These are phyloP conservation scores for Xanthoparmelia taractica DNA, from an alignment of 495 filamentous ascomycete genomes.

Conservation along the genomic window DNA sequence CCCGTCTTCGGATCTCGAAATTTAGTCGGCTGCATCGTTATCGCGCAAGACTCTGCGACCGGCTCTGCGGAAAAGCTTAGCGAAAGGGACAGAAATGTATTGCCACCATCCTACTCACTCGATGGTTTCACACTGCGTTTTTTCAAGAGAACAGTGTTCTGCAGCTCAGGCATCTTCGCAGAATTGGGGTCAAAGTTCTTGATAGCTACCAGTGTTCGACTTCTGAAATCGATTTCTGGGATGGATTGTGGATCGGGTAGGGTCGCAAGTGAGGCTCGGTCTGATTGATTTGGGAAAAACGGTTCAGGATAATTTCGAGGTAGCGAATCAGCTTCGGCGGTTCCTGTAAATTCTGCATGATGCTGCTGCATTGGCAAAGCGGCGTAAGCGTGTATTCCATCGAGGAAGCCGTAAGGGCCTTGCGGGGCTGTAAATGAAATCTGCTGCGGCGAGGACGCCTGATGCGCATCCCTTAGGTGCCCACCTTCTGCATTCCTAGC, in stretches of 20 bases:
- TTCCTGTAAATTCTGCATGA: slow-evolving; percentile 16
- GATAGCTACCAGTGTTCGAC: slow-evolving; percentile 45
- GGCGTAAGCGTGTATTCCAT: slow-evolving; percentile 33
- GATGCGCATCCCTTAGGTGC: background rate
- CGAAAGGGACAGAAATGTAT: slow-evolving; percentile 1
- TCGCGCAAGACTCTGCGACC: slow-evolving; percentile 57
- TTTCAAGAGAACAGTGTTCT: slow-evolving; percentile 46
- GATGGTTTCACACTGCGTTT: slow-evolving; percentile 48
- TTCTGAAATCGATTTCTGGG: slow-evolving; percentile 43
- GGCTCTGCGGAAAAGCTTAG: slow-evolving; percentile 36
- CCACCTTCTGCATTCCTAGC: background rate
- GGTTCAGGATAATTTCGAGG: slow-evolving; percentile 1
- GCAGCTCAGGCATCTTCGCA: slow-evolving; percentile 24
- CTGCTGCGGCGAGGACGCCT: slow-evolving; percentile 9
- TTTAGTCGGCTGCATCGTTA: slow-evolving; percentile 68
- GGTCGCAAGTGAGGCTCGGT: background rate
- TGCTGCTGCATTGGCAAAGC: slow-evolving; percentile 24
- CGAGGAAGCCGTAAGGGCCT: slow-evolving; percentile 25
- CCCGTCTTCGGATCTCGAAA: slow-evolving; percentile 73
- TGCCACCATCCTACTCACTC: slow-evolving; percentile 34
- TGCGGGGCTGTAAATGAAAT: slow-evolving; percentile 17
- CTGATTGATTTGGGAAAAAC: slow-evolving; percentile 3
- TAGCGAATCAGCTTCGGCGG: slow-evolving; percentile 11
- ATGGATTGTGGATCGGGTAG: slow-evolving; percentile 29
- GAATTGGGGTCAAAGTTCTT: slow-evolving; percentile 48